Base-by-base conservation (phyloP, 495 filamentous ascomycete genomes). In the Hypoxylon intermedium region DNA sequence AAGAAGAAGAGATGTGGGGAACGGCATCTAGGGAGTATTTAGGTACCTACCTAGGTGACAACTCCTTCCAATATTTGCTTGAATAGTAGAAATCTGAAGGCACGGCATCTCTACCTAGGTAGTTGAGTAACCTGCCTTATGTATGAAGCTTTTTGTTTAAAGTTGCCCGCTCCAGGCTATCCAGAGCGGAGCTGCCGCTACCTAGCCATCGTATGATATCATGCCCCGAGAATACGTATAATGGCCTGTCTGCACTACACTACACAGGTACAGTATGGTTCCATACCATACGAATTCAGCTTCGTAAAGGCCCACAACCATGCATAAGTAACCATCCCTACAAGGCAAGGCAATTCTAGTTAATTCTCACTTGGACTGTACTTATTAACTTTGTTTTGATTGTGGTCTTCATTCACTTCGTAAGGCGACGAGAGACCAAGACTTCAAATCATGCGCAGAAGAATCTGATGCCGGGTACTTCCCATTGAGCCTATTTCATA, bases 401-500 rank as follows among this genome's bases (percentile, higher is more conserved):
- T 26, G 4, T 63, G 38, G 44, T 45, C 36, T 56, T 42, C 20
- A 24, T 24, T 42, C 40, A 42, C 40, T 42, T 42, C 36, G 36
- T 38, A 38, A 38, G 36, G 7, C 36, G 18, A 7, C 24, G 24
- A 45, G n/a, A n/a, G n/a, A n/a, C n/a, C 9, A 31, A 23, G 18
- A 53, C 23, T 47, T 30, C 42, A 52, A 51, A 37, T n/a, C 15
- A 57, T 53, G 38, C 40, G 57, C 63, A 66, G 58, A 62, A 67
- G 53, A 60, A 67, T 67, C 59, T 58, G 66, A 67, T 71, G 63
- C 68, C 68, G 60, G 67, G 68, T 72, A 70, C 68, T 71, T 69
- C 60, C 65, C 69, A 70, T 71, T 67, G 66, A 68, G 69, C 68
- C 71, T 70, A 71, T 73, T 54, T 68, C 67, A 72, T 71, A 34